Conservation (phyloP, 345 rosid species). For the Sisymbrium altissimum region DNA sequence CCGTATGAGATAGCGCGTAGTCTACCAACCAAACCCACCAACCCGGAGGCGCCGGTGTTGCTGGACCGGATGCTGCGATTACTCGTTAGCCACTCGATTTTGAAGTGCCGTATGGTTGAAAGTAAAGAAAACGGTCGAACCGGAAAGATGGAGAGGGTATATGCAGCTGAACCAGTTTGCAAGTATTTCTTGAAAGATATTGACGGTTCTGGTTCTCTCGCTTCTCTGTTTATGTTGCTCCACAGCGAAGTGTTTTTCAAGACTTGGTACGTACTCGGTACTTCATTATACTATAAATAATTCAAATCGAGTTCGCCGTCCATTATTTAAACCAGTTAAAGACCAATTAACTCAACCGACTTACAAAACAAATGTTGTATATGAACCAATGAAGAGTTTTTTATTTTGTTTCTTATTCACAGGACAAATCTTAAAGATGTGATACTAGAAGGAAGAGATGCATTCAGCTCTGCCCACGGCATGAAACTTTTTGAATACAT, state of each 20-base stretch:
- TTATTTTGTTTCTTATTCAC: background rate
- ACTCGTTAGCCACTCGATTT: constrained; percentile 44
- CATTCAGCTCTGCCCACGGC: constrained; percentile 55
- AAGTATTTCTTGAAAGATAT: constrained; percentile 23
- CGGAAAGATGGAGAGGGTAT: constrained; percentile 9
- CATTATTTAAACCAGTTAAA: background rate
- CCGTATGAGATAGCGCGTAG: constrained; percentile 39
- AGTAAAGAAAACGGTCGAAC: background rate
- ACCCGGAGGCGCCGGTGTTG: constrained; percentile 43
- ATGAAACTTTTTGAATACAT: constrained; percentile 46
- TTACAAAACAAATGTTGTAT: background rate
- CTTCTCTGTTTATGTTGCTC: constrained; percentile 7
- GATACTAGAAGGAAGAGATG: constrained; percentile 49
- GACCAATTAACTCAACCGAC: background rate
- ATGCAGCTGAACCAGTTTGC: constrained; percentile 33
- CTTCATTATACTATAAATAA: background rate
- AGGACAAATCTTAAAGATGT: constrained; percentile 48
- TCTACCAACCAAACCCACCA: constrained; percentile 34
- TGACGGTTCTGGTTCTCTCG: constrained; percentile 29
- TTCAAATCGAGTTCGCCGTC: background rate
- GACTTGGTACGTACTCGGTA: constrained; percentile 23
- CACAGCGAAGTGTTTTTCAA: constrained; percentile 21
- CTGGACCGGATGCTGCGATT: constrained; percentile 53
- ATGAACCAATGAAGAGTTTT: background rate
- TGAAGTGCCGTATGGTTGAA: constrained; percentile 36